Base-by-base conservation (phyloP, 306 rosid genomes). In the Biancaea sappan region DNA sequence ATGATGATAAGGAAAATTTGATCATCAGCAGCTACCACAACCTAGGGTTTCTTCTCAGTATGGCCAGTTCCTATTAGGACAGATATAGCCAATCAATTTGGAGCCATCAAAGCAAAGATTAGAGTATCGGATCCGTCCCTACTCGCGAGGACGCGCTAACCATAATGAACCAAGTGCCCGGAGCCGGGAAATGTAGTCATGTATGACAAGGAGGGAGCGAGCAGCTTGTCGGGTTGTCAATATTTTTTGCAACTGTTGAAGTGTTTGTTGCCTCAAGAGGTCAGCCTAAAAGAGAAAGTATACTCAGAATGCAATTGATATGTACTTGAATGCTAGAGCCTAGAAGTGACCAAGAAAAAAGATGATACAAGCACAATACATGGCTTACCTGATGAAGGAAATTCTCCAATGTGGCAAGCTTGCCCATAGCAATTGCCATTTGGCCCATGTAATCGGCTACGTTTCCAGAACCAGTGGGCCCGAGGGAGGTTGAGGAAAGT, bases 351-450 rank as follows among this genome's bases (percentile, higher is more conserved):
- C n/a, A 12, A 6, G 64, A 15, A 16, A 43, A 3, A 18, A 12
- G 38, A 21, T 38, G 15, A 35, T 14, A 40, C 67, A 51, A 28
- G 37, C 44, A 40, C 29, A 60, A 14, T 40, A 24, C 5, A 44
- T 11, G 11, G 15, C 13, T 73, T 74, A 86, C 98, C 91, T 93
- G 98, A 78, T 87, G 84, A 71, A 88, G 83, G 83, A 93, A 93
- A 71, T 71, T 86, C 83, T 93, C 95, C 0, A 90, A 77, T n/a
- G 93, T 84, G 21, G 91, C 85, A 58, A 93, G 95, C 66, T 90
- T 90, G 72, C 90, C 86, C 95, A 93, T 88, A 51, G 98, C 97
- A 59, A 93, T 75, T 0, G 98, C 98, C 98, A 93, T 93, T 83
- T 90, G 97, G 13, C 93, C 97, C 98, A 93, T 93, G 79, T 93